A percentile compares a stretch with the other conserved stretches of the same genome.
Evolutionary conservation across 2,329 filamentous ascomycete genomes (phyloP).

Genomic region (Plectosphaerella sp.): DNA sequence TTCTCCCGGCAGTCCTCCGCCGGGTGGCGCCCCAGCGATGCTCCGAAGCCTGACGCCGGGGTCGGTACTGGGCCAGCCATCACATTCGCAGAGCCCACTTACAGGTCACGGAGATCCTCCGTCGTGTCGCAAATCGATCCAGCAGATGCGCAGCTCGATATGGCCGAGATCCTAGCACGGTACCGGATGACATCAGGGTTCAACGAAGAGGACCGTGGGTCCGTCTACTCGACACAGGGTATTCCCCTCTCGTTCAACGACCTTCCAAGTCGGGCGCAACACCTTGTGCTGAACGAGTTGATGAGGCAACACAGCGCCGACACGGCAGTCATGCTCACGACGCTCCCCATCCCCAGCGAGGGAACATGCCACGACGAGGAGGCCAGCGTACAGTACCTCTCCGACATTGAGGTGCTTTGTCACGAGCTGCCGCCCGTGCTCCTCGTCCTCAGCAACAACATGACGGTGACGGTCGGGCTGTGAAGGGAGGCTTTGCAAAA

Average conservation of each 20-base stretch:
- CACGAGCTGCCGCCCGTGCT: slow-evolving; percentile 70
- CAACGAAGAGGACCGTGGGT: slow-evolving; percentile 25
- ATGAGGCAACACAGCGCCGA: slow-evolving; percentile 64
- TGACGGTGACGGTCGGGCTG: slow-evolving; percentile 80
- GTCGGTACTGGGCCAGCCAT: slow-evolving; percentile 53
- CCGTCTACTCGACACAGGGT: slow-evolving; percentile 53
- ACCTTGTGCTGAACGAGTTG: slow-evolving; percentile 81
- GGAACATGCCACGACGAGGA: slow-evolving; percentile 68
- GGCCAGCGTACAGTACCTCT: slow-evolving; percentile 70
- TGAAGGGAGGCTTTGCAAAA: slow-evolving; percentile 23
- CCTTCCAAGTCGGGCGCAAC: slow-evolving; percentile 76
- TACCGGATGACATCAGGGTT: slow-evolving; percentile 22
- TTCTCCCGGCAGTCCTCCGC: slow-evolving; percentile 42
- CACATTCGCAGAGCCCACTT: slow-evolving; percentile 51
- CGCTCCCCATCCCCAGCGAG: slow-evolving; percentile 74
- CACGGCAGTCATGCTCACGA: slow-evolving; percentile 78
- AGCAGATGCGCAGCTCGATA: slow-evolving; percentile 33
- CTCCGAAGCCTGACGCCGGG: slow-evolving; percentile 50
- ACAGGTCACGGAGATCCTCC: slow-evolving; percentile 32
- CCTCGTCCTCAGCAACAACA: slow-evolving; percentile 80
- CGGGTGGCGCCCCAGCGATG: slow-evolving; percentile 54
- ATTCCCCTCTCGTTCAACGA: slow-evolving; percentile 81
- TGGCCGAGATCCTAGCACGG: slow-evolving; percentile 38
- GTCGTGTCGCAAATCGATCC: slow-evolving; percentile 21
- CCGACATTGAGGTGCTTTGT: slow-evolving; percentile 74